Base-by-base conservation (phyloP, 2,329 filamentous ascomycete species). In the Fusarium coffeatum region DNA sequence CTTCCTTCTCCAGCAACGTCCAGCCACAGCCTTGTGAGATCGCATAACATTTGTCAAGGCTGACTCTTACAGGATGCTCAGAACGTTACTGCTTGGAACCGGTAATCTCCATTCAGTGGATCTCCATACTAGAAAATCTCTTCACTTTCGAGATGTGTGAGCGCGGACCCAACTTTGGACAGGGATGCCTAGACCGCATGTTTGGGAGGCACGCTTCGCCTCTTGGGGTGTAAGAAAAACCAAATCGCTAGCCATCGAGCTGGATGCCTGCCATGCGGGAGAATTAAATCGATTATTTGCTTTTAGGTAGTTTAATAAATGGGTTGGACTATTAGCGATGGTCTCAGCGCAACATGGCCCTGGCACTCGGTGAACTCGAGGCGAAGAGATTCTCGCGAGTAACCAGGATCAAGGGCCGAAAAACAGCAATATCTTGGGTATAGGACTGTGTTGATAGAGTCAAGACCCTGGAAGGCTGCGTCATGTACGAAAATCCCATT, bases 111-210 rank as follows among this genome's bases (percentile, higher is more conserved):
- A 69, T 67, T 30, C 48, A 64, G 74, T 74, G 73, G 72, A 74
- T 66, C 72, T 57, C 64, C 48, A 60, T 68, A 65, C 56, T 68
- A n/a, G 66, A 63, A 74, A 74, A 74, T 55, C 63, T 69, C 67
- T 71, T 68, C 60, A 51, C 61, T 46, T 61, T 69, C 50, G 50
- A 45, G 55, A 58, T 51, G 32, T 34, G 64, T 59, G 59, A 58
- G 64, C 55, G 59, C 57, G 64, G 60, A 49, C 46, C 72, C 55
- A 49, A 62, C 50, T 54, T 46, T 64, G 42, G 61, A 63, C 73
- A 75, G 71, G 73, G 73, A 73, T 75, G 57, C 61, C 68, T 43
- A 66, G 73, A 73, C 73, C 70, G 65, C 73, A 71, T 64, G 64
- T 72, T 75, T 55, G 58, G 53, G 55, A 58, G 47, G 63, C 57